Base-by-base conservation (phyloP, 352 stramenopile genomes). In the Phytophthora fragariaefolia region DNA sequence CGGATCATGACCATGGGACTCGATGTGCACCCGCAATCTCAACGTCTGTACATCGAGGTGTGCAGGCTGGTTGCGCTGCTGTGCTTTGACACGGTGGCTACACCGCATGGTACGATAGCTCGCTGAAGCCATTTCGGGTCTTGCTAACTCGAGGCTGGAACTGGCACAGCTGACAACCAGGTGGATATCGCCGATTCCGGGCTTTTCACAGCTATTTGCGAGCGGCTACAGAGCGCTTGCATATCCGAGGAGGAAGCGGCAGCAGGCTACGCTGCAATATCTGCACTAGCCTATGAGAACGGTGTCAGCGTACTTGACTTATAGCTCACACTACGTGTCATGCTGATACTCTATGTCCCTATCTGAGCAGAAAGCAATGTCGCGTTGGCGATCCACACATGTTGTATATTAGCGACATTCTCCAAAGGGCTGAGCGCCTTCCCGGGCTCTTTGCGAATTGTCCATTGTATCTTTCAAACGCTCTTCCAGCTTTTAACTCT, bases 141-240 rank as follows among this genome's bases (percentile, higher is more conserved):
- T 22, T 17, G 32, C 12, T 40, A 40, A 40, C 10, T 46, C 10
- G n/a, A 47, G 9, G n/a, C 18, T 59, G 36, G 46, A 42, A 13
- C 23, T 32, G 17, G 1, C 6, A 12, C 38, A 90, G 83, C 60
- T 27, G 79, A 89, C 24, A 91, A 91, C 26, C 83, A 91, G 49
- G 28, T 51, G 10, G 75, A 84, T 12, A 83, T 86, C n/a, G 69
- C 57, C 7, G 46, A 61, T 7, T 32, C 51, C 40, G 79, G 80
- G 2, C 27, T 88, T 4, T 54, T 85, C 10, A 57, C 60, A 3
- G 18, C 54, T 7, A 64, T 91, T 58, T 69, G 69, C 23, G 57
- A 69, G 3, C 64, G 61, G 2, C 26, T 85, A 1, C 45, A 58
- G 12, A 34, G 27, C 18, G 20, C 38, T 17, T 24, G 47, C 0